These are phyloP conservation scores for Monosporascus sp. DNA, from an alignment of 2,329 filamentous ascomycete species.

Conservation along the genomic window DNA sequence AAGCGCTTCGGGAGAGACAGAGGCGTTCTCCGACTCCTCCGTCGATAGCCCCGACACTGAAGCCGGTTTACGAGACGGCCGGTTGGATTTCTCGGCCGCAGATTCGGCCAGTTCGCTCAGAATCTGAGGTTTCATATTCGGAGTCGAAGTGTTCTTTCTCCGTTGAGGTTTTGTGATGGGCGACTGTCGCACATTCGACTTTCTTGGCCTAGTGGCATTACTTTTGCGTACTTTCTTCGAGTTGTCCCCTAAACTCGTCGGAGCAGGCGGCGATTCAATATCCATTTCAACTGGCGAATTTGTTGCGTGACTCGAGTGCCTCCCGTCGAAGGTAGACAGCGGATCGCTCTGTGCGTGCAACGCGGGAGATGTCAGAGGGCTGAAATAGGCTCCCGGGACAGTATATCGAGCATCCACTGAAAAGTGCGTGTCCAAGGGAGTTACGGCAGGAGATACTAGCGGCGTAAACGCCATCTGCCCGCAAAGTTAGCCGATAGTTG, in stretches of 20 bases:
- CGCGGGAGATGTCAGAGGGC: slow-evolving; percentile 75
- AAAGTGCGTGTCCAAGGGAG: slow-evolving; percentile 69
- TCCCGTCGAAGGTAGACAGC: slow-evolving; percentile 38
- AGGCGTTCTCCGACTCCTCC: slow-evolving; percentile 58
- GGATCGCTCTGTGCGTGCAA: slow-evolving; percentile 64
- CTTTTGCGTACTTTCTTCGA: slow-evolving; percentile 49
- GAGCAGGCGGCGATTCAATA: slow-evolving; percentile 35
- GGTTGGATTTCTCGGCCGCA: slow-evolving; percentile 30
- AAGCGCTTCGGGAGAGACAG: slow-evolving; percentile 58
- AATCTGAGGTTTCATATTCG: slow-evolving; percentile 50
- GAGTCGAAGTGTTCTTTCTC: slow-evolving; percentile 47
- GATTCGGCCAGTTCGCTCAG: slow-evolving; percentile 45
- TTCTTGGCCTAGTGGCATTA: slow-evolving; percentile 46
- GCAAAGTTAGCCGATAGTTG: slow-evolving; percentile 21
- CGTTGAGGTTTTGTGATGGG: slow-evolving; percentile 65
- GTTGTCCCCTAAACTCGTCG: slow-evolving; percentile 40
- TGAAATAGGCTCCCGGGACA: slow-evolving; percentile 71
- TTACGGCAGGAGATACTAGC: slow-evolving; percentile 77
- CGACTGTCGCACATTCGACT: slow-evolving; percentile 59
- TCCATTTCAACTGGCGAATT: slow-evolving; percentile 57
- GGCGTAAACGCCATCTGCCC: slow-evolving; percentile 70
- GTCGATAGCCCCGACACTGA: slow-evolving; percentile 35
- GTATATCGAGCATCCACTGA: slow-evolving; percentile 53
- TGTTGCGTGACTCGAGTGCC: slow-evolving; percentile 32
- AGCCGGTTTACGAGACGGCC: slow-evolving; percentile 17